A percentile compares a stretch with the other conserved stretches of the same genome.
These are phyloP conservation scores for Lentinus brumalis DNA, from an alignment of 768 basidiomycete species.

Conservation along the genomic window DNA sequence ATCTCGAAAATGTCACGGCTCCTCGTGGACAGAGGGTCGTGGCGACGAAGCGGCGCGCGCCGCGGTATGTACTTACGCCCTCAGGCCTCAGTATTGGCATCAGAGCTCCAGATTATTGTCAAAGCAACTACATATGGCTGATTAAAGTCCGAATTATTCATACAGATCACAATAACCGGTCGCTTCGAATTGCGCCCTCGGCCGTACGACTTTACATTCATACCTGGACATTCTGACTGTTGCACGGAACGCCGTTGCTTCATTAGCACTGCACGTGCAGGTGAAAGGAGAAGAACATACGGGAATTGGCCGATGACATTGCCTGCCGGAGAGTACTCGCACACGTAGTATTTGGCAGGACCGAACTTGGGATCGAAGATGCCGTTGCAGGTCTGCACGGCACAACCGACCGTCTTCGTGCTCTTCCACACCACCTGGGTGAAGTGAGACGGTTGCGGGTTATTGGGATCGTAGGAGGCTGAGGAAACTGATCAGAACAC, in stretches of 20 bases:
- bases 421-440: constrained; percentile 69
- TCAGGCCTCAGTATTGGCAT: too few relatives aligned
- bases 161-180: too few relatives aligned
- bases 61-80: too few relatives aligned
- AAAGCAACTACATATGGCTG: too few relatives aligned
- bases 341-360: constrained; percentile 60
- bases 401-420: constrained; percentile 65
- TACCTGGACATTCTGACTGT: constrained; percentile 35
- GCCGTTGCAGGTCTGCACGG: constrained; percentile 53
- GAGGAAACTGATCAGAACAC: not conserved
- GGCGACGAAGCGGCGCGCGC: too few relatives aligned
- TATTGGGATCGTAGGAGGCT: constrained; percentile 59
- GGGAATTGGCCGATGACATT: constrained; percentile 64
- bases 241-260: not conserved
- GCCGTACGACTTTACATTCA: not conserved
- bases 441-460: constrained; percentile 66
- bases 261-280: not conserved
- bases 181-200: not conserved
- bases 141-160: too few relatives aligned
- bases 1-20: too few relatives aligned
- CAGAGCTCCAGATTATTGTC: too few relatives aligned
- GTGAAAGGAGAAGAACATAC: constrained; percentile 40
- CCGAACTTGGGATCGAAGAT: constrained; percentile 60
- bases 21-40: too few relatives aligned
- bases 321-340: constrained; percentile 67